Percentiles rank a stretch among this genome's conserved stretches.
Conservation (phyloP, 768 basidiomycete genomes). For the Leccinellum rugosiceps region DNA sequence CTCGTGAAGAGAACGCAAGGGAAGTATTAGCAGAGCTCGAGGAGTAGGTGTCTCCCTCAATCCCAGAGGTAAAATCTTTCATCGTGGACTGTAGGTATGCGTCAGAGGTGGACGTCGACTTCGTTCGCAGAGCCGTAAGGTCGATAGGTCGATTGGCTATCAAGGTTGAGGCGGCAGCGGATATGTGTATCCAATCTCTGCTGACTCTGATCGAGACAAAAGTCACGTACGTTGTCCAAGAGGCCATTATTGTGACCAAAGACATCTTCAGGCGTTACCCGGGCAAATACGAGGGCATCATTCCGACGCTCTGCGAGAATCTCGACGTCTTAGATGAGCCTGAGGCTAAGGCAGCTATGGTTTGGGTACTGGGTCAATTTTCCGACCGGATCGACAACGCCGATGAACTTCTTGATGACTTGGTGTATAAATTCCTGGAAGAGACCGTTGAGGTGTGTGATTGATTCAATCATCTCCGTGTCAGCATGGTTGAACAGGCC, state of each 20-base stretch:
- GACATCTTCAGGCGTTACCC: conserved; percentile 98
- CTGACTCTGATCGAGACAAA: conserved; percentile 88
- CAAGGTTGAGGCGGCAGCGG: conserved; percentile 88
- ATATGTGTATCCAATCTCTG: conserved; percentile 84
- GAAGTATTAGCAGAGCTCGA: conserved; percentile 94
- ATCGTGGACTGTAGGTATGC: conserved; percentile 67
- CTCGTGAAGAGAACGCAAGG: conserved; percentile 88
- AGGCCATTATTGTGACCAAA: conserved; percentile 95
- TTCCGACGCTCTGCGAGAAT: conserved; percentile 89
- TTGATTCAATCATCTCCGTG: neutral
- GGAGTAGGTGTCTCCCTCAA: conserved; percentile 56
- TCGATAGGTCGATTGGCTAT: conserved; percentile 98
- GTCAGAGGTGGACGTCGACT: conserved; percentile 97
- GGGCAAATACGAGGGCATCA: conserved; percentile 94
- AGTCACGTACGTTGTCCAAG: conserved; percentile 95
- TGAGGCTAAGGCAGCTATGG: conserved; percentile 94
- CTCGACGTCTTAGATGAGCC: conserved; percentile 91
- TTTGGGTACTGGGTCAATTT: conserved; percentile 98
- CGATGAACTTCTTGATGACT: conserved; percentile 91
- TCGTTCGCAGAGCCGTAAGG: conserved; percentile 95
- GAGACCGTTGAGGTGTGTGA: conserved; percentile 84
- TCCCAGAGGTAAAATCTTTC: neutral
- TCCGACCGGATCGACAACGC: conserved; percentile 94
- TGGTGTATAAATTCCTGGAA: conserved; percentile 84
- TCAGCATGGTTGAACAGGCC: neutral